Percentiles rank a stretch among this genome's conserved stretches.
These are phyloP conservation scores for Ceratocystis huliohia DNA, from an alignment of 2,329 filamentous ascomycete genomes.

Conservation along the genomic window DNA sequence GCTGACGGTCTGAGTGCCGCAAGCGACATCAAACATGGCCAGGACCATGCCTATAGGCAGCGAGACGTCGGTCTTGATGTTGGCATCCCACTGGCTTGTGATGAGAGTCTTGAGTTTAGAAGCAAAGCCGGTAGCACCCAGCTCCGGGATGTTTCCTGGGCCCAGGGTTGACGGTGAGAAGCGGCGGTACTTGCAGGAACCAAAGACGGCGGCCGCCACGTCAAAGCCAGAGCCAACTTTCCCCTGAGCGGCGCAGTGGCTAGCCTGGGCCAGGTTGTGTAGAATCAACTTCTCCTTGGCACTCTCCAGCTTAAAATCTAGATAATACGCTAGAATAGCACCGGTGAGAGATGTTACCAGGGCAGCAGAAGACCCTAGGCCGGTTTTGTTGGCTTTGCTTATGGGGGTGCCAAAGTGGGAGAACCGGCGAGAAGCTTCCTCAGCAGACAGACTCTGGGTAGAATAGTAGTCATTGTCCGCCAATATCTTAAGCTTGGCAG, in stretches of 20 bases:
- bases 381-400: slow-evolving; percentile 78
- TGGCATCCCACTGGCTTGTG: slow-evolving; percentile 59
- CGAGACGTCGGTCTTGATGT: slow-evolving; percentile 44
- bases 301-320: slow-evolving; percentile 33
- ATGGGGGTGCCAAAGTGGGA: slow-evolving; percentile 65
- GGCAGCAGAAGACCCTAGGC: slow-evolving; percentile 85
- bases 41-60: slow-evolving; percentile 64
- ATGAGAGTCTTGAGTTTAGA: slow-evolving; percentile 52
- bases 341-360: slow-evolving; percentile 80
- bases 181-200: slow-evolving; percentile 80
- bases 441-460: slow-evolving; percentile 29
- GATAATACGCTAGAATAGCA: slow-evolving; percentile 63
- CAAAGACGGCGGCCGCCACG: slow-evolving; percentile 83
- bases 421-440: slow-evolving; percentile 43
- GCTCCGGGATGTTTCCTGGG: slow-evolving; percentile 46
- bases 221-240: slow-evolving; percentile 96
- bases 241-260: slow-evolving; percentile 90
- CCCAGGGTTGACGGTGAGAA: slow-evolving; percentile 68
- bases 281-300: slow-evolving; percentile 40
- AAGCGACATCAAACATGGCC: slow-evolving; percentile 92
- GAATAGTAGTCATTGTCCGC: slow-evolving; percentile 98
- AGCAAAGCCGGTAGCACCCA: slow-evolving; percentile 54
- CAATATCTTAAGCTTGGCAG: slow-evolving; percentile 69
- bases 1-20: slow-evolving; percentile 79
- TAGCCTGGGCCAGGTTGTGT: slow-evolving; percentile 87